Conservation (phyloP, 2,329 filamentous ascomycete genomes). For the Alternaria sp. region DNA sequence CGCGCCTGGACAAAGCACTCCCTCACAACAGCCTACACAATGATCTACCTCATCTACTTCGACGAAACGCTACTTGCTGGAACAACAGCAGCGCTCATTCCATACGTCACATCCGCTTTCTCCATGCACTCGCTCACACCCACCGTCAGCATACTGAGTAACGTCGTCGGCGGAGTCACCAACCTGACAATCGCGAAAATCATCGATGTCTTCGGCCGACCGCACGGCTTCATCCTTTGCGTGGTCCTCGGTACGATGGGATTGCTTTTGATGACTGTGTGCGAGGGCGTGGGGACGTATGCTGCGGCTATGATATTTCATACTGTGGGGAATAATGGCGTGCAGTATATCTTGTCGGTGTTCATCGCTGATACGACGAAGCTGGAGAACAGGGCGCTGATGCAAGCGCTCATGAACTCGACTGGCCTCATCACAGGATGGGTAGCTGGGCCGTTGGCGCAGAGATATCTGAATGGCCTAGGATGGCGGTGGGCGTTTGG, state of each 20-base stretch:
- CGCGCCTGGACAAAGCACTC: conserved; percentile 5
- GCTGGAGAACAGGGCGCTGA: conserved; percentile 67
- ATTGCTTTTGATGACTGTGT: conserved; percentile 70
- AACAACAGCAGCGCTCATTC: conserved; percentile 43
- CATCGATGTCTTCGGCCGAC: conserved; percentile 49
- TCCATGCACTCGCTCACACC: conserved; percentile 40
- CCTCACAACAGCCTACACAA: conserved; percentile 5
- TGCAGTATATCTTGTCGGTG: conserved; percentile 56
- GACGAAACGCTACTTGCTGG: conserved; percentile 53
- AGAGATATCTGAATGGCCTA: conserved; percentile 52
- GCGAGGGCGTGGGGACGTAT: conserved; percentile 64
- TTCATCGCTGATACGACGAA: conserved; percentile 71
- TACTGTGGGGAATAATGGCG: conserved; percentile 63
- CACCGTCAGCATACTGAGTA: conserved; percentile 40
- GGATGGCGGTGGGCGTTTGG: conserved; percentile 72
- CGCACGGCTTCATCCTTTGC: conserved; percentile 41
- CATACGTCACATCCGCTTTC: conserved; percentile 49
- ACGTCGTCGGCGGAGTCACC: conserved; percentile 41
- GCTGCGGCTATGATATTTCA: conserved; percentile 71
- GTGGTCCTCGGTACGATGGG: conserved; percentile 22
- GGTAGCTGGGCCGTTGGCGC: conserved; percentile 24
- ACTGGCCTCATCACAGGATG: conserved; percentile 28
- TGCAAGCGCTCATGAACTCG: conserved; percentile 56
- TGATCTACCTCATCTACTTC: conserved; percentile 42
- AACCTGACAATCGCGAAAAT: conserved; percentile 48